A percentile compares a stretch with the other conserved stretches of the same genome.
Evolutionary conservation across 208 protist genomes (phyloP).

Genomic region (Wallacemonas sp.): DNA sequence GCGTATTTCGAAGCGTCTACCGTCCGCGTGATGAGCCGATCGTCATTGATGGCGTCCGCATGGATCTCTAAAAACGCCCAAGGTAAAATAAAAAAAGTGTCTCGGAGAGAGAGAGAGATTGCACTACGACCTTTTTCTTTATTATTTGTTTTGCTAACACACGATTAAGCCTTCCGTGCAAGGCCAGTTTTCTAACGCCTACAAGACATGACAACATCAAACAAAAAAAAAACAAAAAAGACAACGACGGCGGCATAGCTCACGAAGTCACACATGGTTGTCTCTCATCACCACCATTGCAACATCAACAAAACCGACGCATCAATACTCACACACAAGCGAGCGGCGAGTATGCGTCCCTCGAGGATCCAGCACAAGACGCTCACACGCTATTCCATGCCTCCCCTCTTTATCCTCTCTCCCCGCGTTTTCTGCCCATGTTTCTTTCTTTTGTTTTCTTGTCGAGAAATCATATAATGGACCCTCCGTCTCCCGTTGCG

Average conservation of each 20-base stretch:
- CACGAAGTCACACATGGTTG: too few species aligned
- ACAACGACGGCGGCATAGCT: too few species aligned
- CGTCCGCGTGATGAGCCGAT: constrained; percentile 65
- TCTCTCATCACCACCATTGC: too few species aligned
- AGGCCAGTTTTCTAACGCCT: too few species aligned
- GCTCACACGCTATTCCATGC: too few species aligned
- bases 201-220: too few species aligned
- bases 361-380: too few species aligned
- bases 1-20: constrained; percentile 52
- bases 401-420: background rate
- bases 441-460: constrained; percentile 2
- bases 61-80: constrained; percentile 33
- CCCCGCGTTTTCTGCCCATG: background rate
- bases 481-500: constrained; percentile 18
- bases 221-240: background rate
- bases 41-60: constrained; percentile 77
- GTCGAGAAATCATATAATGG: constrained; percentile 11
- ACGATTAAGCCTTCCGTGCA: background rate
- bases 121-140: too few species aligned
- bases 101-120: background rate
- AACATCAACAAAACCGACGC: too few species aligned
- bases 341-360: too few species aligned
- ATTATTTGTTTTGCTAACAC: constrained; percentile 14
- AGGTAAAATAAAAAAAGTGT: background rate
- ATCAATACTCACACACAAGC: too few species aligned